Evolutionary conservation across 495 filamentous ascomycete species (phyloP), one percentile per base, ranked within the genome.

Genomic region (Opeltia flavorubescens): DNA sequence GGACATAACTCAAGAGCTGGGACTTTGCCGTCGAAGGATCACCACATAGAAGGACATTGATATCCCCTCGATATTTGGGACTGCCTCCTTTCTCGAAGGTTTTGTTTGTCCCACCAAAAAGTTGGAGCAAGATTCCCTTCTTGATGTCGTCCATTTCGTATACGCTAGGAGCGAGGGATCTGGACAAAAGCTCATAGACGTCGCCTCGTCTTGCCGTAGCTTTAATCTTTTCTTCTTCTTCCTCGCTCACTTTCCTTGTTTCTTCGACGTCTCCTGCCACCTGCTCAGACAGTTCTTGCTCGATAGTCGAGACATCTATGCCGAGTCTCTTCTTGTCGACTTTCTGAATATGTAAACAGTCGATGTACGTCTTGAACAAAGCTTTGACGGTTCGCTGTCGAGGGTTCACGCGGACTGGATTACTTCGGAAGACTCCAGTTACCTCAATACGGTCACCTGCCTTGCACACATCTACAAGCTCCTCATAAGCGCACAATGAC

Each of bases 141-240:
- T 96, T 96, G 29, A 96, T 86, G 59, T 99, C 91, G 49, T 96
- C 93, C 84, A 91, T 86, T 61, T 99, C 91, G 66, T 93, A 96
- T 53, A 99, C 76, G 49, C 86, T 94, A 17, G 91, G 91, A 2
- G 93, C 93, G 20, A 99, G 66, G 0, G 91, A 96, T 12, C 91
- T 80, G 17, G 93, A 75, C 3, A 99, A 77, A 28, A 99, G 76
- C 36, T 99, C 86, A 59, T 99, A 99, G 35, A 96, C 77, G 60
- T 99, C 93, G 5, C 82, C 72, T 42, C 91, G 75, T 15, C 75
- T 73, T 4, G 86, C 84, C 20, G 86, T 91, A 24, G 67, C 76
- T 61, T 77, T 85, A 60, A 99, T 96, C 65, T 83, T 88, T 36
- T 80, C 78, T 57, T 94, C 85, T 55, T 96, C 89, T 52, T 94